Evolutionary conservation across 768 basidiomycete genomes (phyloP).

Genomic region (Infundibulicybe gibba): DNA sequence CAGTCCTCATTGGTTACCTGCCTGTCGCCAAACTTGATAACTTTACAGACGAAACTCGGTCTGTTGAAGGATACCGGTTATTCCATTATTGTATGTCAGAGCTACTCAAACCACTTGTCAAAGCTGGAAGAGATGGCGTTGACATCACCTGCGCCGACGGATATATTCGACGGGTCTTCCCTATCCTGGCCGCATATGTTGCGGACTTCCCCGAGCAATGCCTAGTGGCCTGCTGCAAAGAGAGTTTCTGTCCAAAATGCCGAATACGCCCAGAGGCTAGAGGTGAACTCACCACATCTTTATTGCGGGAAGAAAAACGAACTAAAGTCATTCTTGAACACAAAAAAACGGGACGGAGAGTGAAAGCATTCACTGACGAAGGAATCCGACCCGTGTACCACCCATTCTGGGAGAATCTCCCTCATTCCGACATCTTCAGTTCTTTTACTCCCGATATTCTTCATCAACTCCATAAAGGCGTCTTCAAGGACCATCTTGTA

Average conservation of each 20-base stretch:
- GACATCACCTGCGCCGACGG: conserved; percentile 28
- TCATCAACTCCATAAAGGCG: conserved; percentile 44
- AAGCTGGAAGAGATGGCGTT: conserved; percentile 28
- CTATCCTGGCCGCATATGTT: conserved; percentile 29
- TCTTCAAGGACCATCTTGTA: conserved; percentile 40
- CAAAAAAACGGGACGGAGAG: not conserved
- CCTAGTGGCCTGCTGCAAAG: conserved; percentile 19
- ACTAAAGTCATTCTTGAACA: not conserved
- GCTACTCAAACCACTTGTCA: conserved; percentile 22
- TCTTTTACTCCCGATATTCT: conserved; percentile 37
- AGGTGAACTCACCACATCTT: conserved; percentile 5
- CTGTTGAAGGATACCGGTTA: conserved; percentile 16
- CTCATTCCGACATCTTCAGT: conserved; percentile 30
- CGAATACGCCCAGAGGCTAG: conserved; percentile 9
- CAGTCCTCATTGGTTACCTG: conserved; percentile 28
- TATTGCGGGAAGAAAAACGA: not conserved
- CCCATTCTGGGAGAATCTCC: conserved; percentile 41
- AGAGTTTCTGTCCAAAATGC: conserved; percentile 24
- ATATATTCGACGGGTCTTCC: conserved; percentile 16
- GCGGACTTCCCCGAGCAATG: conserved; percentile 34
- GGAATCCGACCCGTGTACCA: conserved; percentile 8
- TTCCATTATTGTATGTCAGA: conserved; percentile 27
- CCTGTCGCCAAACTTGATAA: conserved; percentile 26
- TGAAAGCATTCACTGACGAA: conserved; percentile 9
- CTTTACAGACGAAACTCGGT: conserved; percentile 10